Percentiles rank a stretch among this genome's conserved stretches.
Evolutionary conservation across 441 rosid genomes (phyloP).

Genomic region (Pelargonium australe): DNA sequence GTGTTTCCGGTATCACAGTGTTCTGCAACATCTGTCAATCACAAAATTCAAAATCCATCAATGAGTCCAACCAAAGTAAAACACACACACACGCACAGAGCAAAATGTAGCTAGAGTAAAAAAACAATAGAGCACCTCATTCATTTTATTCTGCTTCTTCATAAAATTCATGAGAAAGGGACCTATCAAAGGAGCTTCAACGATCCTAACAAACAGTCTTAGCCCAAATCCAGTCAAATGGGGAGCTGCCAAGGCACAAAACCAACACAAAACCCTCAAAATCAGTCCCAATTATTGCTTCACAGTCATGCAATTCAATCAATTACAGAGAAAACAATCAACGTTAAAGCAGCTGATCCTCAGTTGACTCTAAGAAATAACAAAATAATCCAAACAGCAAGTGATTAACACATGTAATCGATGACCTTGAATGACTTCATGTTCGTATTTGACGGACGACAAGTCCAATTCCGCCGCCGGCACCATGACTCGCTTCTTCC

Average conservation of each 20-base stretch:
- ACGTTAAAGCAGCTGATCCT: background rate
- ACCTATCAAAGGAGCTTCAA: conserved; percentile 69
- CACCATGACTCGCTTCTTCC: conserved; percentile 49
- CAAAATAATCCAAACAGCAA: background rate
- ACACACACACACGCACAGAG: background rate
- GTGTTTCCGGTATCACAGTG: conserved; percentile 66
- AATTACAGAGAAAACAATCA: background rate
- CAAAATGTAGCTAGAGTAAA: background rate
- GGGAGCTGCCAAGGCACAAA: conserved; percentile 44
- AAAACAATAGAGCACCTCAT: conserved; percentile 40
- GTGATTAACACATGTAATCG: background rate
- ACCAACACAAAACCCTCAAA: background rate
- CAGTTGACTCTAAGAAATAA: background rate
- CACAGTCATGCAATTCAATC: background rate
- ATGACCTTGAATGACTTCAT: conserved; percentile 53
- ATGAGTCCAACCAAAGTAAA: no score
- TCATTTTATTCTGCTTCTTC: conserved; percentile 58
- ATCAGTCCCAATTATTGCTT: background rate
- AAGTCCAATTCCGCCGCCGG: conserved; percentile 56
- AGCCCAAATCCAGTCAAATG: conserved; percentile 62
- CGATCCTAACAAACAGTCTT: conserved; percentile 46
- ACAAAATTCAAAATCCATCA: conserved; percentile 4
- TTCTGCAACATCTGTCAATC: conserved; percentile 47
- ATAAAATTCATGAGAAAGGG: conserved; percentile 38
- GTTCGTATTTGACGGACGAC: conserved; percentile 50